Evolutionary conservation across 345 rosid genomes (phyloP).

Genomic region (Reutealis trisperma): DNA sequence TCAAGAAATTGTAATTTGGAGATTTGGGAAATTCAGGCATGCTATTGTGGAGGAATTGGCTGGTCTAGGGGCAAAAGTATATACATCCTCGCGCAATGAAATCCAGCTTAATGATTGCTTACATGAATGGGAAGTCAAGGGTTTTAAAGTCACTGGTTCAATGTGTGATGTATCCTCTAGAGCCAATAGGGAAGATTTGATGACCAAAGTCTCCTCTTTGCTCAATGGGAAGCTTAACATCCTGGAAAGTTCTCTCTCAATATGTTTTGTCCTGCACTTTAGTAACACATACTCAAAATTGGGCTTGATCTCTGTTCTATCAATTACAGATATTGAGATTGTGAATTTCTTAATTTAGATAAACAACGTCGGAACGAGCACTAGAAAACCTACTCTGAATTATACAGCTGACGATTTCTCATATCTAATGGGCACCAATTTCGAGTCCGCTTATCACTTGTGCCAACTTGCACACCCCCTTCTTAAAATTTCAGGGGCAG

Average conservation of each 20-base stretch:
- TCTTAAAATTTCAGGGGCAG: constrained; percentile 18
- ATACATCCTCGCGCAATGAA: constrained; percentile 22
- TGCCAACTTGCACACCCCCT: constrained; percentile 31
- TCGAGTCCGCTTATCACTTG: constrained; percentile 25
- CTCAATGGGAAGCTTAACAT: constrained; percentile 22
- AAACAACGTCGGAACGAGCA: constrained; percentile 23
- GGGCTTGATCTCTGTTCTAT: neutral
- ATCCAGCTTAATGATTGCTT: constrained; percentile 10
- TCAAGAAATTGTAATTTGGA: neutral
- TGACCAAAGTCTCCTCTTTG: constrained; percentile 17
- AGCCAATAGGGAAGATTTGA: constrained; percentile 17
- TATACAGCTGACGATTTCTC: constrained; percentile 18
- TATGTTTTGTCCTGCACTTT: neutral
- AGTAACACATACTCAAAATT: neutral
- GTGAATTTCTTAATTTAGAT: constrained; percentile 10
- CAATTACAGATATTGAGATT: neutral
- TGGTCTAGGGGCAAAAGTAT: constrained; percentile 17
- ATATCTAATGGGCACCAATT: neutral
- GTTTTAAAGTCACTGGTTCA: constrained; percentile 24
- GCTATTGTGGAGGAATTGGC: constrained; percentile 36
- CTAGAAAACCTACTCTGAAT: constrained; percentile 1
- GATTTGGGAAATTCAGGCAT: neutral
- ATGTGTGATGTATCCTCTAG: constrained; percentile 20
- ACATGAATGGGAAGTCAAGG: constrained; percentile 22
- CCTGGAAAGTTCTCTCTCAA: constrained; percentile 13